A percentile compares a stretch with the other conserved stretches of the same genome.
Conservation (phyloP, 495 filamentous ascomycete species). For the Xylaria flabelliformis region DNA sequence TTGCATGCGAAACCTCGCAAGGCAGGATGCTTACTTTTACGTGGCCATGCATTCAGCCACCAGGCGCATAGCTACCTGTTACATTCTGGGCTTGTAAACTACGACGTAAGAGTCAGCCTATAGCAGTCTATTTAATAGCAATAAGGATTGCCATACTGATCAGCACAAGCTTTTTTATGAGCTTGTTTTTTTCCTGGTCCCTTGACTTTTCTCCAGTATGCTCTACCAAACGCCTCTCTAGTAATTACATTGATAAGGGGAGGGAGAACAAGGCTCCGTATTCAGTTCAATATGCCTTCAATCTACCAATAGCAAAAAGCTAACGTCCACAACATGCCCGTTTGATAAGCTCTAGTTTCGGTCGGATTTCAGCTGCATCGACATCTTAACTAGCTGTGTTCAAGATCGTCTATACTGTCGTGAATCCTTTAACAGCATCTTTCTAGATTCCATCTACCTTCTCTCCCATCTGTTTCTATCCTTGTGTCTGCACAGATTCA, state of each 20-base stretch:
- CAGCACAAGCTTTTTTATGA: not conserved
- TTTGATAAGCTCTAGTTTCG: not conserved
- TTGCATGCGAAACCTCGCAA: not conserved
- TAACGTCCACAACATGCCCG: too few species aligned
- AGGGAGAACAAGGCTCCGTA: too few species aligned
- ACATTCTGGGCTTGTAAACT: not conserved
- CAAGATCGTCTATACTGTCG: not conserved
- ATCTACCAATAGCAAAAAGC: not conserved
- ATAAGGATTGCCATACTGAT: too few species aligned
- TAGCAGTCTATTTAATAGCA: not conserved
- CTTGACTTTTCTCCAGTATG: too few species aligned
- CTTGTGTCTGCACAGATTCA: not conserved
- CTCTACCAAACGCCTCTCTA: too few species aligned
- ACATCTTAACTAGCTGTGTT: not conserved
- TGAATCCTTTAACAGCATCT: not conserved
- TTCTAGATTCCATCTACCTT: not conserved
- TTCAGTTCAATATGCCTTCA: not conserved
- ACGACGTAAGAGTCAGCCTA: not conserved
- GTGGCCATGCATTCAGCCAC: not conserved
- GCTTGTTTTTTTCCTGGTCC: not conserved
- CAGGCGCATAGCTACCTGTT: not conserved
- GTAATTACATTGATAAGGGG: not conserved
- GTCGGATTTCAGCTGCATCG: not conserved
- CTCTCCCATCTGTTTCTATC: not conserved
- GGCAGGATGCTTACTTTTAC: not conserved